These are phyloP conservation scores for Chlorella sp. DNA, from an alignment of 139 green algal species.

Conservation along the genomic window DNA sequence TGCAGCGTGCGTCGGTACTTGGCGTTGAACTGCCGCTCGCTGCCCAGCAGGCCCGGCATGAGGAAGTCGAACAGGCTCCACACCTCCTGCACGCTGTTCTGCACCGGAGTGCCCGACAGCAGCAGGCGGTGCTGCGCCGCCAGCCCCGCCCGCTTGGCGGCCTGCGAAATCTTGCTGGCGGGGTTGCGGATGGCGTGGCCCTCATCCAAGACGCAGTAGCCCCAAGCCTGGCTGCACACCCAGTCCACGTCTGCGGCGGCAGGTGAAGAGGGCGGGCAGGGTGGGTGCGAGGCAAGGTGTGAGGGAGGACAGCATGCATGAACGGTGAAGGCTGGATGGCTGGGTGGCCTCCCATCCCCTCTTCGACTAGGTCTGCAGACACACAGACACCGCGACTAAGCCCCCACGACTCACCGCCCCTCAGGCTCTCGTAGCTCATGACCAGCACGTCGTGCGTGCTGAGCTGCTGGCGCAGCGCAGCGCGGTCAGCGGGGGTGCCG, in stretches of 20 bases:
- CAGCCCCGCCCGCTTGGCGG: constrained; percentile 48
- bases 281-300: neutral
- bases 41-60: constrained; percentile 90
- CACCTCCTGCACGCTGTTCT: constrained; percentile 96
- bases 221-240: constrained; percentile 67
- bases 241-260: constrained; percentile 76
- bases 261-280: neutral
- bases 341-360: neutral
- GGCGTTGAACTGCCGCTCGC: constrained; percentile 80
- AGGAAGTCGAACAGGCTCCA: constrained; percentile 99
- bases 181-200: constrained; percentile 95
- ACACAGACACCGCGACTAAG: neutral
- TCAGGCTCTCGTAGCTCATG: constrained; percentile 90
- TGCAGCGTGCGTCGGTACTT: constrained; percentile 84
- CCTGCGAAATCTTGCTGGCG: constrained; percentile 62
- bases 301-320: neutral
- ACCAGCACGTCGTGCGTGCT: constrained; percentile 74
- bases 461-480: constrained; percentile 40
- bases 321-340: neutral
- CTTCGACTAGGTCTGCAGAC: too few relatives aligned
- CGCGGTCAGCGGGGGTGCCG: constrained; percentile 65
- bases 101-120: constrained; percentile 91
- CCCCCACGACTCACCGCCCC: constrained; percentile 23
- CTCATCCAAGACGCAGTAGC: constrained; percentile 96
- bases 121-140: constrained; percentile 87